Evolutionary conservation across 225 moss, liverwort and hornwort genomes (phyloP), one percentile per base, ranked within the genome.

Genomic region (Anthoceros angustus): DNA sequence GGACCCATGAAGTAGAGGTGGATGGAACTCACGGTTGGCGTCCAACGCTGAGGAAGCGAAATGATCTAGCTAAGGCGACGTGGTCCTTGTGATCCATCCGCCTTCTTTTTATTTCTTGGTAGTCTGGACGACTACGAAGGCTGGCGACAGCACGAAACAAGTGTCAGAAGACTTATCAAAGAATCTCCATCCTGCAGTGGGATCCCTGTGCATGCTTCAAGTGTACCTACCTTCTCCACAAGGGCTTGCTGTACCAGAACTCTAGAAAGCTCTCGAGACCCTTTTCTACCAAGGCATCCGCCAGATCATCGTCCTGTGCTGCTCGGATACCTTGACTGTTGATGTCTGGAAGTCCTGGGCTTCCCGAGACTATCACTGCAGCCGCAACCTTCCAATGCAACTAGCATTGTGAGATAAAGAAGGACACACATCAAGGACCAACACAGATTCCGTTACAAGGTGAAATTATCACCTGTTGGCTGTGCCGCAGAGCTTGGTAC

Each of bases 301-400:
- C 87, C 23, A 92, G 75, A 14, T 71, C 68, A 32, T 86, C 81
- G 82, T 98, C 98, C 62, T 77, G 77, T 63, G 77, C 80, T 63
- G 84, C 79, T 78, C 92, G 84, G 8, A 48, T 46, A 43, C 70
- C 70, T 67, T 79, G 82, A 55, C 72, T 62, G 42, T 63, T 63
- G 61, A 69, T 69, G 66, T 75, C 77, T 61, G 77, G 78, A 32
- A 92, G 74, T 41, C 98, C 98, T 73, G 98, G 98, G 48, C 87
- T 98, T 4, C 92, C 98, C 62, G 98, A 92, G 68, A 98, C 73
- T 12, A 92, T 80, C 64, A 98, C 76, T 42, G 83, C 84, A 32
- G 73, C 90, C 72, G 77, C 72, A 62, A 91, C 73, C 95, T 95
- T 80, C 75, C 65, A 66, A 70, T 10, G 43, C 55, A 66, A 62